phyloP scores from a whole-genome alignment of 257 asterid species.

The Cynanchum wilfordii region DNA sequence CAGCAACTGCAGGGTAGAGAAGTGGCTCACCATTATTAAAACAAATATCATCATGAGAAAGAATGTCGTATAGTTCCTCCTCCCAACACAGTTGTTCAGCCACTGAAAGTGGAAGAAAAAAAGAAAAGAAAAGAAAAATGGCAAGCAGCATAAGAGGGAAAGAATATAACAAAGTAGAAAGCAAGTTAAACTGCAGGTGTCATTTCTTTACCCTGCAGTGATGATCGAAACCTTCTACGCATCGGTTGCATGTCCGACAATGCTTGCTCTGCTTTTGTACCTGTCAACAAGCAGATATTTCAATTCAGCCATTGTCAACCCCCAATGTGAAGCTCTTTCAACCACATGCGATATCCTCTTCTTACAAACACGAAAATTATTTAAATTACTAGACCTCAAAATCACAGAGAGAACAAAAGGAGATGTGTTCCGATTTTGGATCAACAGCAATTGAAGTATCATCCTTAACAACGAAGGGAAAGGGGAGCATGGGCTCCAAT shows the following conservation, averaged over 20 bases:
- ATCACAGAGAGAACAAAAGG: conserved; percentile 85
- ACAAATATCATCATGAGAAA: conserved; percentile 73
- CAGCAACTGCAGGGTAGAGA: background rate
- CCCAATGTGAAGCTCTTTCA: background rate
- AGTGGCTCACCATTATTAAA: conserved; percentile 68
- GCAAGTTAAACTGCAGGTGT: background rate
- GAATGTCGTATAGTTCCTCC: conserved; percentile 91
- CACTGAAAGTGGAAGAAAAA: conserved; percentile 39
- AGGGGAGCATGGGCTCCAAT: conserved; percentile 65
- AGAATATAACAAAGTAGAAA: background rate
- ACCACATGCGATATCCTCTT: background rate
- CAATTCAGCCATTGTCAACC: background rate
- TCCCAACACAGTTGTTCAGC: conserved; percentile 98
- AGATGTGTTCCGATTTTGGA: conserved; percentile 56
- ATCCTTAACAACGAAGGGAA: conserved; percentile 58
- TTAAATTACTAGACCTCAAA: conserved; percentile 47
- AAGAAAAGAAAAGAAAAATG: background rate
- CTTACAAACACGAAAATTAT: background rate
- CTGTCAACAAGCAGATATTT: conserved; percentile 31
- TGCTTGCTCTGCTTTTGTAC: conserved; percentile 93
- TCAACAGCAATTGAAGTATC: conserved; percentile 47
- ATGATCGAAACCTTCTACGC: conserved; percentile 98
- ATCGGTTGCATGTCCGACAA: conserved; percentile 93
- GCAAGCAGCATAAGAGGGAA: background rate
- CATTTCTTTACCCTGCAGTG: conserved; percentile 80